A percentile compares a stretch with the other conserved stretches of the same genome.
Conservation (phyloP, 768 basidiomycete species). For the Russula griseocarnosa region DNA sequence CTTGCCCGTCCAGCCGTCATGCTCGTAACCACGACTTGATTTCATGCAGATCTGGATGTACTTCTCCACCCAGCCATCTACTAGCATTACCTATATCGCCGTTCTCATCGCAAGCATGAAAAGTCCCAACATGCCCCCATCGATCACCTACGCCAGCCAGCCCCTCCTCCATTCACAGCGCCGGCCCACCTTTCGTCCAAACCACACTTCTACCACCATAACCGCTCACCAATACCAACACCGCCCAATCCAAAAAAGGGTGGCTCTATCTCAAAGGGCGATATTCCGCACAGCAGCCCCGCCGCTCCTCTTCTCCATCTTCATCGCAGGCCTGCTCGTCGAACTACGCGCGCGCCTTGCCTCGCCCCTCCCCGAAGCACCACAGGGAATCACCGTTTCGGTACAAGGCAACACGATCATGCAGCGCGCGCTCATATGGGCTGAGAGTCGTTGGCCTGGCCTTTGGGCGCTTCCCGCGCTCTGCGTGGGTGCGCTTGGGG, state of each 20-base stretch:
- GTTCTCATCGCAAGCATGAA: too few relatives aligned
- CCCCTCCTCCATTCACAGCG: background rate
- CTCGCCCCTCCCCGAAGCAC: slow-evolving; percentile 1
- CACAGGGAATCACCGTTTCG: background rate
- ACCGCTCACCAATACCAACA: background rate
- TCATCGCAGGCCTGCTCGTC: slow-evolving; percentile 14
- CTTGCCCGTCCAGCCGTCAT: background rate
- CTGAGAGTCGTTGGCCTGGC: slow-evolving; percentile 19
- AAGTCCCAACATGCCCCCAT: background rate
- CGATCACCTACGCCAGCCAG: background rate
- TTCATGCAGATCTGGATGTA: background rate
- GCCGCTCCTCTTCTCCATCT: slow-evolving; percentile 9
- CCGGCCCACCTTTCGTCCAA: too few relatives aligned
- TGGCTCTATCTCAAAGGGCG: background rate
- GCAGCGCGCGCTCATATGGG: slow-evolving; percentile 22
- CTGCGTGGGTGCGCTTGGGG: slow-evolving; percentile 3
- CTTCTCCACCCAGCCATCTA: background rate
- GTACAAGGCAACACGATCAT: background rate
- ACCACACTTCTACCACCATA: background rate
- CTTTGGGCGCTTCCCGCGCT: slow-evolving; percentile 13
- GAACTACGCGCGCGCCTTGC: slow-evolving; percentile 14
- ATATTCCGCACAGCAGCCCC: slow-evolving; percentile 14
- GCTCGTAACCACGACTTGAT: background rate
- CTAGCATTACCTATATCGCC: too few relatives aligned
- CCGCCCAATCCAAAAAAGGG: background rate